A percentile compares a stretch with the other conserved stretches of the same genome.
Conservation (phyloP, 78 protist species). For the Goniomonas avonlea region DNA sequence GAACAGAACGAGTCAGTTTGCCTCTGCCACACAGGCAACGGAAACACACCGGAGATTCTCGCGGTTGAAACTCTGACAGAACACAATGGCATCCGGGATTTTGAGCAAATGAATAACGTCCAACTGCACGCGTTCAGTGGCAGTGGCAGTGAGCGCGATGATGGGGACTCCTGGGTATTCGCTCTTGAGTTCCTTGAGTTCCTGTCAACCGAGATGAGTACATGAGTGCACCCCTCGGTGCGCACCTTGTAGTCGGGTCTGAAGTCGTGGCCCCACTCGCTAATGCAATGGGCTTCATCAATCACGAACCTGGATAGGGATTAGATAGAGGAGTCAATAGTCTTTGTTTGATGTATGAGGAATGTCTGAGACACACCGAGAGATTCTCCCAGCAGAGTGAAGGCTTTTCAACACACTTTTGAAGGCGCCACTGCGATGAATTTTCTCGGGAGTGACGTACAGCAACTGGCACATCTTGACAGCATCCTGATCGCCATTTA, state of each 20-base stretch:
- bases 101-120: slow-evolving; percentile 8
- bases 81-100: neutral
- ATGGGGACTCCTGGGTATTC: slow-evolving; percentile 41
- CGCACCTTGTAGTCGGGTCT: slow-evolving; percentile 71
- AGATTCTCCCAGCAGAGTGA: too few species aligned
- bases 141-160: slow-evolving; percentile 65
- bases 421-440: too few species aligned
- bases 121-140: neutral
- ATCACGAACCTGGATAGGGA: slow-evolving; percentile 58
- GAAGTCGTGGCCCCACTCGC: slow-evolving; percentile 96
- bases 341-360: neutral
- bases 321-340: neutral
- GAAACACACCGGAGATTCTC: slow-evolving; percentile 24
- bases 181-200: neutral
- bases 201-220: too few species aligned
- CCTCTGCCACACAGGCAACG: too few species aligned
- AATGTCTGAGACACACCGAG: too few species aligned
- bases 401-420: too few species aligned
- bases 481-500: too few species aligned
- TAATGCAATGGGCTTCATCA: slow-evolving; percentile 97
- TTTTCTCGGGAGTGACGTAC: slow-evolving; percentile 53
- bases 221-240: neutral
- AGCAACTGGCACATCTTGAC: slow-evolving; percentile 15
- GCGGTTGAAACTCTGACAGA: slow-evolving; percentile 74
- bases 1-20: slow-evolving; percentile 46